Percentiles rank a stretch among this genome's conserved stretches.
Evolutionary conservation across 2,329 filamentous ascomycete genomes (phyloP).

Genomic region (Exophiala viscosa): DNA sequence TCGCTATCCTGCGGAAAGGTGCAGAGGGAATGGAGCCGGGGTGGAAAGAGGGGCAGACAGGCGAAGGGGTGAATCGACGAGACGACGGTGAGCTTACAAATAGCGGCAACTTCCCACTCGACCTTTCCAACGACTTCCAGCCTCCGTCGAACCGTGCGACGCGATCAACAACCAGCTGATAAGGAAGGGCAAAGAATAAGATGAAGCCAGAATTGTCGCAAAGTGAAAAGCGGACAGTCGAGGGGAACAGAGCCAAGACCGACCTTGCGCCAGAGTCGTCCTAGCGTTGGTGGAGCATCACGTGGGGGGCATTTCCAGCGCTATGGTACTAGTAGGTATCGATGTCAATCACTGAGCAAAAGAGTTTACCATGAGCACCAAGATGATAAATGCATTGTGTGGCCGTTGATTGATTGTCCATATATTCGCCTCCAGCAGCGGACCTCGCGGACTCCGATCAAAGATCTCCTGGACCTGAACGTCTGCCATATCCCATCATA

Average conservation of each 20-base stretch:
- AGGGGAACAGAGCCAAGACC: not conserved
- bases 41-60: constrained; percentile 1
- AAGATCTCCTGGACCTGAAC: too few relatives aligned
- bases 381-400: too few relatives aligned
- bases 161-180: constrained; percentile 21
- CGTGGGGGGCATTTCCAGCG: too few relatives aligned
- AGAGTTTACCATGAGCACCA: too few relatives aligned
- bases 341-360: too few relatives aligned
- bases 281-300: not conserved
- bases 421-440: too few relatives aligned
- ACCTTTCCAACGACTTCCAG: constrained; percentile 29
- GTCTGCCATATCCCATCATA: too few relatives aligned
- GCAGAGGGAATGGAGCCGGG: constrained; percentile 12
- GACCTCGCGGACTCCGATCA: too few relatives aligned
- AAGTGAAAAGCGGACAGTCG: constrained; percentile 2
- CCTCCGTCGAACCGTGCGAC: constrained; percentile 24
- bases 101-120: constrained; percentile 27
- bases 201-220: constrained; percentile 1
- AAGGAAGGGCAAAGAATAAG: constrained; percentile 4
- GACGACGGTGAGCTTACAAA: constrained; percentile 18
- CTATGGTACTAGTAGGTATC: too few relatives aligned
- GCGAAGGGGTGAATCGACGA: not conserved
- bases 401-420: too few relatives aligned
- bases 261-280: not conserved
- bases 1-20: constrained; percentile 17